Base-by-base conservation (phyloP, 352 stramenopile species). In the Phytophthora sp. region DNA sequence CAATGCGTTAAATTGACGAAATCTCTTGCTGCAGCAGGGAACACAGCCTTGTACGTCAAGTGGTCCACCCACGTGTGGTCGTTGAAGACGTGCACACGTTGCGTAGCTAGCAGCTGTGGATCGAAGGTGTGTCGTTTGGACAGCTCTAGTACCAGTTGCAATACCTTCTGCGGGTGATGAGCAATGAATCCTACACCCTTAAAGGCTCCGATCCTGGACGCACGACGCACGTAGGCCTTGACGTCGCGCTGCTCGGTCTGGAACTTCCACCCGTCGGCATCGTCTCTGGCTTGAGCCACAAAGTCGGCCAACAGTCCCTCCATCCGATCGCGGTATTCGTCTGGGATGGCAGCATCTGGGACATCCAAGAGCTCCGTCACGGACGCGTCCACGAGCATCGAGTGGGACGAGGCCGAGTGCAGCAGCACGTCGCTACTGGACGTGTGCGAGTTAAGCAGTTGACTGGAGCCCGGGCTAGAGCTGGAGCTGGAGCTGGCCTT, bases 1-100 rank as follows among this genome's bases (percentile, higher is more conserved):
- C 84, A 91, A 61, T 91, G 84, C 4, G 76, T 89, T n/a, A 91
- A 66, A 41, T 90, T 84, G 35, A 89, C 70, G 39, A 88, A 90
- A 30, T 90, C 80, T 27, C 78, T 77, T 16, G 73, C 59, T 15
- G 75, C 63, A 3, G 74, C 66, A 5, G 84, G 84, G 61, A 93
- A 90, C 30, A 89, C 70, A 1, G 79, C 69, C 68, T 91, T 91
- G 76, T 84, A 88, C 13, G 72, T 80, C 39, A 90, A 69, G 60
- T 91, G 78, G 54, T 93, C 82, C 45, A 93, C 76, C 62, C 84
- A 91, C 53, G 79, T 88, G 71, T 93, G 82, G 53, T 85, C 72
- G 41, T 91, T 74, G 35, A 82, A 88, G n/a, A 89, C 77, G 24
- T 82, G 59, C 23, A 82, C 64, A 21, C 82, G 82, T 29, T 80